Base-by-base conservation (phyloP, 148 eudicot genomes). In the Rhododendron kiyosumense region DNA sequence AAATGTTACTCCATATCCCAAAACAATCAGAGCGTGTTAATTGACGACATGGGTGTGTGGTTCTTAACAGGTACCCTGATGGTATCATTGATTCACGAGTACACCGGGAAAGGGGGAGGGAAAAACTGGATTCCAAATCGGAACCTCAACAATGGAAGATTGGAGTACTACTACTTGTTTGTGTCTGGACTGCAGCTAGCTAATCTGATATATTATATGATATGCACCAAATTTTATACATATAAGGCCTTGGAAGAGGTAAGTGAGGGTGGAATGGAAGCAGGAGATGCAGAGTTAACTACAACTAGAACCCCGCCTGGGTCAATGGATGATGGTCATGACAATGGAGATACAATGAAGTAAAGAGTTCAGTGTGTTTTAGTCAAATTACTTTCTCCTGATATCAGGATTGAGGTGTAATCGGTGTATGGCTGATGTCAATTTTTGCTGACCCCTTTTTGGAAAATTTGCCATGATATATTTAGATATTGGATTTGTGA, bases 81-180 rank as follows among this genome's bases (percentile, higher is more conserved):
- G 88, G 94, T 93, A 28, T 71, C 91, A 1, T 41, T 89, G 48
- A 91, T 92, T 28, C 94, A 92, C 48, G 63, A 86, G 26, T 86
- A 89, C 67, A 87, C 91, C 6, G 76, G 76, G 7, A 71, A 30
- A 5, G 89, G 90, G 9, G 75, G 82, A 30, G 85, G 85, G 32
- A 30, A 83, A 13, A 89, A 91, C 41, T 91, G 92, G 92, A 63
- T 91, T 81, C 92, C 92, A 1, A 82, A 89, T 41, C 59, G 92
- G 78, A 89, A 91, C 61, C 86, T 91, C 26, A 91, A 89, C 48
- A 87, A 81, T 83, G 92, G 92, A 17, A 86, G 84, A 34, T 77
- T 91, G 85, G 92, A 91, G 30, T 89, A 79, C 61, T 91, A 89
- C 61, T 91, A 87, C 81, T 87, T 85, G 83, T 81, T 91, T 34